Conservation (phyloP, 2,329 filamentous ascomycete genomes). For the Hymenoscyphus fructigenus region DNA sequence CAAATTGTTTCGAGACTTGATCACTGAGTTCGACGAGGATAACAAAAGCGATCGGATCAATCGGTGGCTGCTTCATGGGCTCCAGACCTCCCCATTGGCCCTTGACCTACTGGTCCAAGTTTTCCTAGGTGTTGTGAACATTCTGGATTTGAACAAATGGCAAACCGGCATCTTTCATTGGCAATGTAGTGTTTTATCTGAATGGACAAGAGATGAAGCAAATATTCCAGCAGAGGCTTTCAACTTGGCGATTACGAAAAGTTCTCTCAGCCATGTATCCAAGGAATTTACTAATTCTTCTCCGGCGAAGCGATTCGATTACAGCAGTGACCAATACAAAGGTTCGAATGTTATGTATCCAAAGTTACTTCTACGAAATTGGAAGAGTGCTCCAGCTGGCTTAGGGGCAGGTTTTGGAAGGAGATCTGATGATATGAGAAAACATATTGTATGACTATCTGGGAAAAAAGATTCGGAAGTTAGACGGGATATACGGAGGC, state of each 20-base stretch:
- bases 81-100: too few species aligned
- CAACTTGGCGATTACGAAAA: not conserved
- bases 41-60: too few species aligned
- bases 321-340: not conserved
- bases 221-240: conserved; percentile 14
- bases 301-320: not conserved
- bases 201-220: conserved; percentile 13
- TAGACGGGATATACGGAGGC: not conserved
- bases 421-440: not conserved
- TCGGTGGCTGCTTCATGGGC: too few species aligned
- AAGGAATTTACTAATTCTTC: not conserved
- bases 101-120: too few species aligned
- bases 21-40: too few species aligned
- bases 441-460: not conserved
- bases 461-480: not conserved
- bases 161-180: conserved; percentile 6
- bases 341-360: not conserved
- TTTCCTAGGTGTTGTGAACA: conserved; percentile 6
- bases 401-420: not conserved
- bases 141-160: conserved; percentile 13
- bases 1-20: not conserved
- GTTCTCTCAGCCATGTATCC: not conserved
- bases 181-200: conserved; percentile 10
- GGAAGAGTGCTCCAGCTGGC: not conserved
- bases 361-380: not conserved